phyloP scores from a whole-genome alignment of 2,329 filamentous ascomycete genomes.

The Alternaria tenuissima region DNA sequence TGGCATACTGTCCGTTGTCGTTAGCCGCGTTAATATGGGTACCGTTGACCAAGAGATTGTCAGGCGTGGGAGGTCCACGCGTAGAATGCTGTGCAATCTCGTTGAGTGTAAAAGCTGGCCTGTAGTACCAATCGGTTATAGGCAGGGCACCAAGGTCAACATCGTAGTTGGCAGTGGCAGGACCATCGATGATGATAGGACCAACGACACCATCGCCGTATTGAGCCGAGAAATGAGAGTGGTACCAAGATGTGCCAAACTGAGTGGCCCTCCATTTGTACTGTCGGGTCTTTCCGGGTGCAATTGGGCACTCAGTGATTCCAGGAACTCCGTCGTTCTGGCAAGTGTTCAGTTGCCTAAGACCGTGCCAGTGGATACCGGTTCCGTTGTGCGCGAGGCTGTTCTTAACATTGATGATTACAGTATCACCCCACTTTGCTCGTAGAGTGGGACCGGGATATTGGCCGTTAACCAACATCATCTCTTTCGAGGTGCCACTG shows the following conservation, averaged over 20 bases:
- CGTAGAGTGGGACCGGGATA: constrained; percentile 67
- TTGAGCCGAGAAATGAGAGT: constrained; percentile 54
- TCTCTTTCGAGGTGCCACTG: constrained; percentile 41
- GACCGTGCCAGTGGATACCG: constrained; percentile 62
- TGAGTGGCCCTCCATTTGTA: constrained; percentile 66
- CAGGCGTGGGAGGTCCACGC: constrained; percentile 50
- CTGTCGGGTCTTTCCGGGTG: constrained; percentile 64
- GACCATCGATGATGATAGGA: constrained; percentile 53
- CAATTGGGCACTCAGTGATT: constrained; percentile 69
- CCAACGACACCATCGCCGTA: constrained; percentile 56
- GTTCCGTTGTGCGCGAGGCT: constrained; percentile 57
- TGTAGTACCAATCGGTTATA: constrained; percentile 70
- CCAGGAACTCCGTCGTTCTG: constrained; percentile 66
- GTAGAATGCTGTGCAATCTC: constrained; percentile 44
- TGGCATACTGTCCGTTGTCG: constrained; percentile 48
- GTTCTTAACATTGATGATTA: constrained; percentile 53
- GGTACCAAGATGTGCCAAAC: constrained; percentile 57
- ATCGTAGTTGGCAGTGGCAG: constrained; percentile 59
- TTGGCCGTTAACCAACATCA: constrained; percentile 60
- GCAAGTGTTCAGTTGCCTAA: constrained; percentile 49
- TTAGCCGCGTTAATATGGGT: constrained; percentile 59
- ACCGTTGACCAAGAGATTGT: constrained; percentile 62
- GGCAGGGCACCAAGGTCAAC: constrained; percentile 68
- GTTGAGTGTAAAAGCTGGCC: constrained; percentile 41
- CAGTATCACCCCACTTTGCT: constrained; percentile 50